Evolutionary conservation across 2,329 filamentous ascomycete genomes (phyloP).

Genomic region (Acrocalymma vagum): DNA sequence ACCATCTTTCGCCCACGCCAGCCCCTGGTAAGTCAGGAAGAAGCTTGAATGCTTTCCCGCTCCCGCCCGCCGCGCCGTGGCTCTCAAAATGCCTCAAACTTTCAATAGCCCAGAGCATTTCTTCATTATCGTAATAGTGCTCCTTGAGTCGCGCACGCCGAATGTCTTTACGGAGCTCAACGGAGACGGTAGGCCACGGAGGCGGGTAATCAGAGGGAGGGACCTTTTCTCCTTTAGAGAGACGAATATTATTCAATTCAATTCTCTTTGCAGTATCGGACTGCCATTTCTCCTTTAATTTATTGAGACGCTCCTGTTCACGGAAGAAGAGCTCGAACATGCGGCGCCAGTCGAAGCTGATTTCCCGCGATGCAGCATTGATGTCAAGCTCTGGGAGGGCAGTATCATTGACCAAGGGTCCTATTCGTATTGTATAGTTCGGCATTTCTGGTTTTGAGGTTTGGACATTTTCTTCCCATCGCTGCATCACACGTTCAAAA

Average conservation of each 20-base stretch:
- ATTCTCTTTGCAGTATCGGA: constrained; percentile 13
- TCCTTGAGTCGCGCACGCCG: constrained; percentile 33
- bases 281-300: constrained; percentile 17
- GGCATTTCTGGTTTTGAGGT: constrained; percentile 36
- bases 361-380: constrained; percentile 24
- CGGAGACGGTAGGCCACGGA: constrained; percentile 18
- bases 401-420: constrained; percentile 42
- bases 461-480: constrained; percentile 38
- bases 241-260: constrained; percentile 14
- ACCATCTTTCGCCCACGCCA: constrained; percentile 40
- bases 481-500: constrained; percentile 23
- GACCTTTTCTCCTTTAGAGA: constrained; percentile 24
- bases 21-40: constrained; percentile 37
- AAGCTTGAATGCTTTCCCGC: constrained; percentile 20
- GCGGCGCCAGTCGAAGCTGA: constrained; percentile 35
- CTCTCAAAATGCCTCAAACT: constrained; percentile 35
- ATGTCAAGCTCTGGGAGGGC: constrained; percentile 32
- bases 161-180: constrained; percentile 29
- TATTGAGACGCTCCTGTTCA: constrained; percentile 29
- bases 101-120: constrained; percentile 41
- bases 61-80: constrained; percentile 12
- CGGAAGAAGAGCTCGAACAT: constrained; percentile 42
- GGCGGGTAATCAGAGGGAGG: constrained; percentile 18
- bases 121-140: constrained; percentile 28
- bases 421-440: constrained; percentile 39